These are phyloP conservation scores for Notholithocarpus densiflorus DNA, from an alignment of 306 rosid species.

Conservation along the genomic window DNA sequence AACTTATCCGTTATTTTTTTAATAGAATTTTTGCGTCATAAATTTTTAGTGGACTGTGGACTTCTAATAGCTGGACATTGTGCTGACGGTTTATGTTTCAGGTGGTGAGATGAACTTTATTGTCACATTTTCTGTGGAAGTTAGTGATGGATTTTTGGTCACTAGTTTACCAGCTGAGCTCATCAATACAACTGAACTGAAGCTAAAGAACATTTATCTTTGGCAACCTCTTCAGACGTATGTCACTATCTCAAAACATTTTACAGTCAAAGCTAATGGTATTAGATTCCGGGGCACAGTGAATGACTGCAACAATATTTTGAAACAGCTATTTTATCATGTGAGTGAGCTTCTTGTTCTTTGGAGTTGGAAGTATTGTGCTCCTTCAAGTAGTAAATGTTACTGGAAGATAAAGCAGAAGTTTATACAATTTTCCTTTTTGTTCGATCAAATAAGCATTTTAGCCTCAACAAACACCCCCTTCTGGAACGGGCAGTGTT, in stretches of 20 bases:
- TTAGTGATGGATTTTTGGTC: slow-evolving; percentile 55
- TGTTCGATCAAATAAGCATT: background rate
- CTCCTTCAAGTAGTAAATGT: background rate
- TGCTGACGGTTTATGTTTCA: slow-evolving; percentile 31
- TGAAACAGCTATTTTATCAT: slow-evolving; percentile 59
- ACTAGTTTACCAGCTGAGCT: slow-evolving; percentile 70
- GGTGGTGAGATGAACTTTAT: slow-evolving; percentile 47
- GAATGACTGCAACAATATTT: slow-evolving; percentile 56
- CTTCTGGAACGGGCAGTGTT: background rate
- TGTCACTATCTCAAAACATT: slow-evolving; percentile 78
- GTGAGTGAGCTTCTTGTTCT: slow-evolving; percentile 32
- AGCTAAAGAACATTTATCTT: slow-evolving; percentile 39
- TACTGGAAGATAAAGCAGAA: background rate
- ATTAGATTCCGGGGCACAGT: slow-evolving; percentile 69
- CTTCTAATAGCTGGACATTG: slow-evolving; percentile 5
- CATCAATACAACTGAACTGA: slow-evolving; percentile 66
- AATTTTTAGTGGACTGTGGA: slow-evolving; percentile 6
- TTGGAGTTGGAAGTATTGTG: background rate
- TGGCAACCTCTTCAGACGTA: slow-evolving; percentile 89
- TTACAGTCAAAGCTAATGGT: slow-evolving; percentile 71
- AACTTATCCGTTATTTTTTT: too few relatives aligned
- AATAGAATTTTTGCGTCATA: background rate
- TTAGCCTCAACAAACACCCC: background rate
- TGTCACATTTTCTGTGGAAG: slow-evolving; percentile 72
- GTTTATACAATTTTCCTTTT: background rate